Base-by-base conservation (phyloP, 2,329 filamentous ascomycete genomes). In the Pseudogymnoascus sp. region DNA sequence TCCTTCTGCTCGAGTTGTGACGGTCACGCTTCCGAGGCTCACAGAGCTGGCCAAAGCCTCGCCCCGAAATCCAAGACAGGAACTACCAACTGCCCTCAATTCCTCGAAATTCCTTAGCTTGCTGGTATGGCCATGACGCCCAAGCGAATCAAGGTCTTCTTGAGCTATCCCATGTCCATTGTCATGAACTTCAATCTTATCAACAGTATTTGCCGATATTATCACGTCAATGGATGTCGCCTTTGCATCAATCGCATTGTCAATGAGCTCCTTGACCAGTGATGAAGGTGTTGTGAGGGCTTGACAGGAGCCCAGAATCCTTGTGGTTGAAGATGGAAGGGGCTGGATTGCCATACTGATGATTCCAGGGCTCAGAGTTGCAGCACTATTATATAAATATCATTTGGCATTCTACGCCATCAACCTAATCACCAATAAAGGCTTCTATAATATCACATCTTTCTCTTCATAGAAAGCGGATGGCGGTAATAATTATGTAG, bases 211-310 rank as follows among this genome's bases (percentile, higher is more conserved):
- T 42, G 79, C 68, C 3, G 87, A 82, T 12, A 91, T 77, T 29
- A 83, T 75, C 25, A 92, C 76, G 60, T 89, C 83, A 63, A 93
- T 77, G 1, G 80, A 81, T 1, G 82, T 87, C 10, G 89, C 88
- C 60, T 80, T 78, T 6, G 89, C 87, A 72, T 93, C 89, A 17
- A 92, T 80, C 44, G 88, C 81, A 72, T 93, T 92, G 68, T 92
- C 90, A 33, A 92, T 73, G 3, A 92, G 83, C 73, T 92, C 90
- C 70, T 92, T 92, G 67, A 91, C 81, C 2, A 90, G 75, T 9
- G 82, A 81, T 10, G 78, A 75, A 0, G 89, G 81, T 6, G 83
- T 82, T 4, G 81, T 78, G 59, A 92, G 79, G 51, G 81, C 79
- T 66, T 86, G 78, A 2, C 83, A 78, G 6, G 88, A 84, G 36